phyloP scores from a whole-genome alignment of 2,329 filamentous ascomycete genomes.

The Polytolypa hystricis region DNA sequence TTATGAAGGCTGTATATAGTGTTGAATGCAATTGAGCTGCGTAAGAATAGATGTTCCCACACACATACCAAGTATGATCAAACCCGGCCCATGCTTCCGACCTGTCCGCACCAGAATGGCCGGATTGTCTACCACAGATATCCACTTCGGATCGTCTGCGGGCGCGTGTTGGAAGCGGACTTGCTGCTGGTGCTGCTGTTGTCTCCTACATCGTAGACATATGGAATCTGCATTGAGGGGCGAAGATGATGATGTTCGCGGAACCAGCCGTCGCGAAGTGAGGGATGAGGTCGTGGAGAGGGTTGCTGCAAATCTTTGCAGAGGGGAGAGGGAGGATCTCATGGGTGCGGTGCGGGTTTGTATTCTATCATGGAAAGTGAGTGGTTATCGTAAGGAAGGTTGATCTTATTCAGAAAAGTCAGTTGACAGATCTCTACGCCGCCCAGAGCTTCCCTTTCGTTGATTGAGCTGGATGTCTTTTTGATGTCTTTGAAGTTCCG shows the following conservation, averaged over 20 bases:
- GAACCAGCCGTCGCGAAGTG: not conserved
- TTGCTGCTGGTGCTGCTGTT: too few species aligned
- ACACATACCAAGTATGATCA: constrained; percentile 61
- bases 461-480: too few species aligned
- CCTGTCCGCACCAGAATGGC: constrained; percentile 66
- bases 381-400: too few species aligned
- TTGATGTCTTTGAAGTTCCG: too few species aligned
- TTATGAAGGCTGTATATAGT: not conserved
- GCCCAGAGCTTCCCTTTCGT: too few species aligned
- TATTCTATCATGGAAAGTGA: too few species aligned
- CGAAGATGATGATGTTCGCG: not conserved
- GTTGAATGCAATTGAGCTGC: not conserved
- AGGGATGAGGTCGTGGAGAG: not conserved
- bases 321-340: constrained; percentile 3
- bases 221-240: constrained; percentile 18
- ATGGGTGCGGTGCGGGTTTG: too few species aligned
- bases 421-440: too few species aligned
- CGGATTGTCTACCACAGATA: constrained; percentile 78
- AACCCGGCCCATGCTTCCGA: constrained; percentile 64
- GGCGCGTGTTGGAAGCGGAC: constrained; percentile 38
- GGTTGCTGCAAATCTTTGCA: constrained; percentile 5
- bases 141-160: constrained; percentile 67
- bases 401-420: too few species aligned
- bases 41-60: not conserved
- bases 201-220: constrained; percentile 24